These are phyloP conservation scores for Leishmania aethiopica DNA, from an alignment of 208 protist species.

Conservation along the genomic window DNA sequence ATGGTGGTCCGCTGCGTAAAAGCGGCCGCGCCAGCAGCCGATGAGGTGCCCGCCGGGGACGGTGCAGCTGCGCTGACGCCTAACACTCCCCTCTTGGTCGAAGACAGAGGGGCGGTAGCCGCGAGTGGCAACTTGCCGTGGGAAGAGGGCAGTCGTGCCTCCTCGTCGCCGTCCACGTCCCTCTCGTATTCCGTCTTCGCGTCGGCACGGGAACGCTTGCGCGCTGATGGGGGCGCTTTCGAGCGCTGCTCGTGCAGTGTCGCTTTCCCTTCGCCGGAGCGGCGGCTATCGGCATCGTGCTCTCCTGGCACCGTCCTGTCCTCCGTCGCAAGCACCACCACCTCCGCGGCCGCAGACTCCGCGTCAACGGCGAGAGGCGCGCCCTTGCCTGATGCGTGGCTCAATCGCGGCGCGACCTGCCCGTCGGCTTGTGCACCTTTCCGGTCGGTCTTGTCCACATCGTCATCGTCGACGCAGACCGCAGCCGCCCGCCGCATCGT, in stretches of 20 bases:
- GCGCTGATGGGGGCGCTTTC: not conserved
- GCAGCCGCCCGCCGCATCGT: conserved; percentile 18
- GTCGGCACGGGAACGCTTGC: conserved; percentile 12
- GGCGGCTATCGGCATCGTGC: not conserved
- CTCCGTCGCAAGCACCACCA: not conserved
- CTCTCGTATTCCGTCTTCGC: not conserved
- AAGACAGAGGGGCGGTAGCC: not conserved
- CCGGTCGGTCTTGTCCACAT: not conserved
- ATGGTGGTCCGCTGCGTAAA: conserved; percentile 30
- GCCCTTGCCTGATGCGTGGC: not conserved
- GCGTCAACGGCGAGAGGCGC: not conserved
- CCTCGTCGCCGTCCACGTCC: not conserved
- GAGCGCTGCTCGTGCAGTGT: not conserved
- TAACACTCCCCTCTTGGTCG: not conserved
- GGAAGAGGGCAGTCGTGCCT: not conserved
- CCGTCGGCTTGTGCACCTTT: not conserved
- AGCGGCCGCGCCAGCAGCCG: not conserved
- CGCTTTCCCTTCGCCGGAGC: not conserved
- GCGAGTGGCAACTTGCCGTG: not conserved
- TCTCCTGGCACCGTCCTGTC: not conserved
- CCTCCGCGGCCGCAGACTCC: not conserved
- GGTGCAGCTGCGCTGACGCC: conserved; percentile 1
- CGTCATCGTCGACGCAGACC: conserved; percentile 24
- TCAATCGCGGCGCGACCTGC: not conserved
- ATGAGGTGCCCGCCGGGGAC: not conserved